These are phyloP conservation scores for Vicia faba DNA, from an alignment of 306 rosid genomes.

Conservation along the genomic window DNA sequence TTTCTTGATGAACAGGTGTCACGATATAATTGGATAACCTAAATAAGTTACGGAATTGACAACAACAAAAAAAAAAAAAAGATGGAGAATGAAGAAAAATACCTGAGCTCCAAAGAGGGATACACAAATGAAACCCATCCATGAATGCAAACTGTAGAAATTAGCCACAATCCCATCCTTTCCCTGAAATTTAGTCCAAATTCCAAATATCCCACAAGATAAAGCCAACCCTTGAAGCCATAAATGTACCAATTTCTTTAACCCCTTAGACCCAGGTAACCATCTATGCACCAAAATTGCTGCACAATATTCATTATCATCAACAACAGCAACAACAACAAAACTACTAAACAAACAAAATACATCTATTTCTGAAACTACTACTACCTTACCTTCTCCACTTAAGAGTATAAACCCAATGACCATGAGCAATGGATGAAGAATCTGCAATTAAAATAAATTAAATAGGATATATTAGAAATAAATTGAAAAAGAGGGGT, in stretches of 20 bases:
- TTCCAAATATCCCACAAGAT: conserved; percentile 72
- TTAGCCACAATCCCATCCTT: conserved; percentile 70
- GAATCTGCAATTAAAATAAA: conserved; percentile 52
- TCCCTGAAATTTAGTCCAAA: conserved; percentile 82
- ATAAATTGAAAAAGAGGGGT: not conserved
- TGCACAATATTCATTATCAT: conserved; percentile 23
- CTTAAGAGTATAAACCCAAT: conserved; percentile 81
- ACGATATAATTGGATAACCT: not conserved
- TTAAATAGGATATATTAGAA: not conserved
- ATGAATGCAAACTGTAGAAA: conserved; percentile 87
- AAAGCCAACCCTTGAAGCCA: conserved; percentile 89
- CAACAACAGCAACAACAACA: too few species aligned
- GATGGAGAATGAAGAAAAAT: not conserved
- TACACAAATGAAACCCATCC: conserved; percentile 88
- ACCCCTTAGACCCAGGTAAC: conserved; percentile 74
- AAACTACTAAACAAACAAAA: not conserved
- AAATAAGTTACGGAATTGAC: too few species aligned
- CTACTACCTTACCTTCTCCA: conserved; percentile 70
- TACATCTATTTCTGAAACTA: too few species aligned
- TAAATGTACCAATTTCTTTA: conserved; percentile 81
- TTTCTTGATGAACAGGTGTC: not conserved
- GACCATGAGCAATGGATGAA: conserved; percentile 91
- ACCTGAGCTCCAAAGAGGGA: conserved; percentile 84
- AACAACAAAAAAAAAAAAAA: not conserved
- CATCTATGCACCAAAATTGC: conserved; percentile 85